Conservation (phyloP, 2,329 filamentous ascomycete species). For the Annulohypoxylon truncatum region DNA sequence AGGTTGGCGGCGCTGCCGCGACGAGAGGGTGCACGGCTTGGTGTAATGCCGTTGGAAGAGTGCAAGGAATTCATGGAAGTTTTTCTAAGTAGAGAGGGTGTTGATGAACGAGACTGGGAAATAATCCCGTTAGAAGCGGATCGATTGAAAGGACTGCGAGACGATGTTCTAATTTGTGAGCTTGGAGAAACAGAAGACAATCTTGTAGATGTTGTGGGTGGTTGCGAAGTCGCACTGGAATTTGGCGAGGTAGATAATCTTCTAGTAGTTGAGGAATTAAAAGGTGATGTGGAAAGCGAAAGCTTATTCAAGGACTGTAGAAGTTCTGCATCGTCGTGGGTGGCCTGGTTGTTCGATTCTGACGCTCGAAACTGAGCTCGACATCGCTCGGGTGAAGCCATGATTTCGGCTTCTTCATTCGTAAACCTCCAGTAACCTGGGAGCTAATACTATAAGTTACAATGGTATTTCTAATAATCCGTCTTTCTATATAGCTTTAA, state of each 20-base stretch:
- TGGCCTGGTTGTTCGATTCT: conserved; percentile 18
- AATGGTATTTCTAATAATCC: background rate
- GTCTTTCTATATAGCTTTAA: background rate
- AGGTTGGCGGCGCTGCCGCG: conserved; percentile 61
- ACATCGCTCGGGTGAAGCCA: conserved; percentile 45
- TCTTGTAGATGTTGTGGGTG: conserved; percentile 26
- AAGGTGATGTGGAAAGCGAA: conserved; percentile 53
- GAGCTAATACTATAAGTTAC: background rate
- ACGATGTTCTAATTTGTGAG: conserved; percentile 52
- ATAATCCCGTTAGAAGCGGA: conserved; percentile 45
- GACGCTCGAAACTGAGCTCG: conserved; percentile 34
- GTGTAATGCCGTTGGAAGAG: conserved; percentile 57
- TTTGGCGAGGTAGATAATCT: conserved; percentile 53
- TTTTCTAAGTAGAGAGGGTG: conserved; percentile 65
- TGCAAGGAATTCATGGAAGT: conserved; percentile 68
- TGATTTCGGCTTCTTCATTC: conserved; percentile 39
- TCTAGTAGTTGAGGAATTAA: conserved; percentile 32
- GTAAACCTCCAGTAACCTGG: conserved; percentile 5
- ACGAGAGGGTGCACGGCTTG: conserved; percentile 57
- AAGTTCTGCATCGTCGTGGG: conserved; percentile 43
- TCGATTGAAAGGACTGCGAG: conserved; percentile 58
- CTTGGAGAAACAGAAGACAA: conserved; percentile 48
- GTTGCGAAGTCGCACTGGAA: conserved; percentile 28
- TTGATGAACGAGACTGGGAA: conserved; percentile 59
- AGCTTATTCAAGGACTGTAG: conserved; percentile 47